Percentiles rank a stretch among this genome's conserved stretches.
Conservation (phyloP, 768 basidiomycete genomes). For the Trametes cinnabarina region DNA sequence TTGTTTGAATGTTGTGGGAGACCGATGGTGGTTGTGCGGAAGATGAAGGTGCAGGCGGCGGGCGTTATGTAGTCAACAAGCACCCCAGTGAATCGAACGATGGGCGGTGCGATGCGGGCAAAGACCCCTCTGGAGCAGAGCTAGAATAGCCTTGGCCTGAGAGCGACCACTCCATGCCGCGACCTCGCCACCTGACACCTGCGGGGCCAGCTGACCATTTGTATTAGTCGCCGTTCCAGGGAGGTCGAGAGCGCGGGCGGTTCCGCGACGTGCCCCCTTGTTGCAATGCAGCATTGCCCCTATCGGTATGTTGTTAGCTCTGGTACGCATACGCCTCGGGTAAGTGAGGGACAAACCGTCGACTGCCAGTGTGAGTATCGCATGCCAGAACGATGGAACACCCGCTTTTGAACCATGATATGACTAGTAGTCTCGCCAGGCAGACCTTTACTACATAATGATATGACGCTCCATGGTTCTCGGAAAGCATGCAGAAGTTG, state of each 20-base stretch:
- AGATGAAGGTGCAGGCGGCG: background rate
- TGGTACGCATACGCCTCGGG: too few relatives aligned
- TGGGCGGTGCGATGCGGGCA: background rate
- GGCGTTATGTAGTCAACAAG: constrained; percentile 9
- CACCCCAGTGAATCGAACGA: constrained; percentile 1
- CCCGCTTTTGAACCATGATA: too few relatives aligned
- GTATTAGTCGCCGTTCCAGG: constrained; percentile 3
- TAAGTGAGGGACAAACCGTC: too few relatives aligned
- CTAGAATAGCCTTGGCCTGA: constrained; percentile 18
- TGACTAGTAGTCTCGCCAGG: too few relatives aligned
- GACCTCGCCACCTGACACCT: background rate
- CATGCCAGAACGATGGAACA: too few relatives aligned
- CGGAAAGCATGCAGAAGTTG: too few relatives aligned
- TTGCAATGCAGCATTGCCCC: background rate
- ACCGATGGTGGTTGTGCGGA: constrained; percentile 1
- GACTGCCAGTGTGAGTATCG: too few relatives aligned
- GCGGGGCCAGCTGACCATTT: constrained; percentile 15
- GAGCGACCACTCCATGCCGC: constrained; percentile 5
- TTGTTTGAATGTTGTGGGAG: background rate
- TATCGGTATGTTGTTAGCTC: background rate
- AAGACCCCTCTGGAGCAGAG: constrained; percentile 15
- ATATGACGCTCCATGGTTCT: too few relatives aligned
- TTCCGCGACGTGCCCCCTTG: background rate
- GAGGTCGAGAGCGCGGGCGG: constrained; percentile 11
- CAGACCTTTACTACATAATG: too few relatives aligned